Percentiles rank a stretch among this genome's conserved stretches.
Conservation (phyloP, 768 basidiomycete species). For the Mycena rosella region DNA sequence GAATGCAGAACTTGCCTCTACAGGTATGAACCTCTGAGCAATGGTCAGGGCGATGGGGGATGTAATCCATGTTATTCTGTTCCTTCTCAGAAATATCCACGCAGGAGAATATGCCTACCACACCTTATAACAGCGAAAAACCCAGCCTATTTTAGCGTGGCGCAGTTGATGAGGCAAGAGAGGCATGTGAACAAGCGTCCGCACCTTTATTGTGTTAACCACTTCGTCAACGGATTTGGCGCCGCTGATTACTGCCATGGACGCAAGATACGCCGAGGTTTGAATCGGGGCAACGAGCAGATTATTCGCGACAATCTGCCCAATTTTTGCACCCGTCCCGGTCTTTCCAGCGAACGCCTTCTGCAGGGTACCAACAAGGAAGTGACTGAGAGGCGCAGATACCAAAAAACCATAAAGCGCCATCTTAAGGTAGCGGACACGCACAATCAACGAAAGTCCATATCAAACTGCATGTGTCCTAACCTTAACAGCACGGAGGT, state of each 20-base stretch:
- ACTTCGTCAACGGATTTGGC: constrained; percentile 76
- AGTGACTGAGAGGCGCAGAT: constrained; percentile 85
- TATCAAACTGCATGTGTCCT: no score
- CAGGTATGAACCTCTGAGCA: constrained; percentile 84
- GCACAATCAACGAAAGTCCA: no score
- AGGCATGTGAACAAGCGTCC: constrained; percentile 32
- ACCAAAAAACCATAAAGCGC: constrained; percentile 85
- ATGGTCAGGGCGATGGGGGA: constrained; percentile 75
- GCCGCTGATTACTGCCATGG: constrained; percentile 88
- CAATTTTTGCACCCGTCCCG: constrained; percentile 47
- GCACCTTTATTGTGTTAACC: constrained; percentile 74
- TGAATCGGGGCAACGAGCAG: constrained; percentile 84
- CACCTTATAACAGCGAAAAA: constrained; percentile 81
- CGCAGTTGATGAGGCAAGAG: no score
- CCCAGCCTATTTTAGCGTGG: constrained; percentile 52
- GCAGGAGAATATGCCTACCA: no score
- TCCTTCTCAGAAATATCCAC: no score
- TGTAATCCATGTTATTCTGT: constrained; percentile 60
- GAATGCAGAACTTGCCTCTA: constrained; percentile 62
- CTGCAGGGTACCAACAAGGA: constrained; percentile 79
- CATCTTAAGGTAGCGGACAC: no score
- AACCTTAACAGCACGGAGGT: constrained; percentile 79
- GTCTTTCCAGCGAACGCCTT: constrained; percentile 83
- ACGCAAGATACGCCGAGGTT: constrained; percentile 78
- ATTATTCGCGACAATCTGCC: constrained; percentile 75